Evolutionary conservation across 2,329 filamentous ascomycete species (phyloP).

Genomic region (Tympanopsis confertula): DNA sequence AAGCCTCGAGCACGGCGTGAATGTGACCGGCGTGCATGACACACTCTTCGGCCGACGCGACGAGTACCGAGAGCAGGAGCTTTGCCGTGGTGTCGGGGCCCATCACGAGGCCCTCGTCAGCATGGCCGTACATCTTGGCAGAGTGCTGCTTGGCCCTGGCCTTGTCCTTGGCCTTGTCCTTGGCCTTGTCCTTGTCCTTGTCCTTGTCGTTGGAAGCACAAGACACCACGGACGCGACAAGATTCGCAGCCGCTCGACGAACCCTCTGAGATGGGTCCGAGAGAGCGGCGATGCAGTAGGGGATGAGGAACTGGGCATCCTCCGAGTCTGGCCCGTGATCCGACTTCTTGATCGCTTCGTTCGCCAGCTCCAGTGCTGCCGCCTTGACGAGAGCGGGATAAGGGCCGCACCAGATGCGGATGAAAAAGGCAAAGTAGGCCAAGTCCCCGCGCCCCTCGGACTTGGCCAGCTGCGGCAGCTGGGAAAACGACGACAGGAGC

Average conservation of each 20-base stretch:
- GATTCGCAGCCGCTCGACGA: slow-evolving; percentile 61
- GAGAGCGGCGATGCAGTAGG: slow-evolving; percentile 67
- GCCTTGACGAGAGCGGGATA: slow-evolving; percentile 59
- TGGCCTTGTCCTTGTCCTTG: slow-evolving; percentile 19
- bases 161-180: slow-evolving; percentile 26
- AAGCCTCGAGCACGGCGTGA: slow-evolving; percentile 45
- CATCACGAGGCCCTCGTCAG: slow-evolving; percentile 43
- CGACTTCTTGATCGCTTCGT: slow-evolving; percentile 38
- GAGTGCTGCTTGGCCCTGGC: slow-evolving; percentile 41
- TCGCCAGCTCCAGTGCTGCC: slow-evolving; percentile 56
- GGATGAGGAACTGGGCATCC: slow-evolving; percentile 72
- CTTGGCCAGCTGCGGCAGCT: slow-evolving; percentile 39
- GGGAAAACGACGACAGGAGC: slow-evolving; percentile 36
- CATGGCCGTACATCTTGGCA: slow-evolving; percentile 52
- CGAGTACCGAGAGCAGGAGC: slow-evolving; percentile 53
- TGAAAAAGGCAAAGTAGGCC: slow-evolving; percentile 67
- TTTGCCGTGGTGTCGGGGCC: slow-evolving; percentile 42
- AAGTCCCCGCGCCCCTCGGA: slow-evolving; percentile 43
- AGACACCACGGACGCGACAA: slow-evolving; percentile 44
- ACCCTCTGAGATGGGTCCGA: slow-evolving; percentile 66
- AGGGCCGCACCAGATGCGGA: slow-evolving; percentile 63
- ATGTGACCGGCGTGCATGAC: slow-evolving; percentile 68
- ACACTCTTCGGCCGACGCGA: slow-evolving; percentile 74
- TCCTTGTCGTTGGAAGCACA: too few relatives aligned
- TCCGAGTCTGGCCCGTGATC: slow-evolving; percentile 33